Base-by-base conservation (phyloP, 805 yeast species). In the Starmera pachycereana region DNA sequence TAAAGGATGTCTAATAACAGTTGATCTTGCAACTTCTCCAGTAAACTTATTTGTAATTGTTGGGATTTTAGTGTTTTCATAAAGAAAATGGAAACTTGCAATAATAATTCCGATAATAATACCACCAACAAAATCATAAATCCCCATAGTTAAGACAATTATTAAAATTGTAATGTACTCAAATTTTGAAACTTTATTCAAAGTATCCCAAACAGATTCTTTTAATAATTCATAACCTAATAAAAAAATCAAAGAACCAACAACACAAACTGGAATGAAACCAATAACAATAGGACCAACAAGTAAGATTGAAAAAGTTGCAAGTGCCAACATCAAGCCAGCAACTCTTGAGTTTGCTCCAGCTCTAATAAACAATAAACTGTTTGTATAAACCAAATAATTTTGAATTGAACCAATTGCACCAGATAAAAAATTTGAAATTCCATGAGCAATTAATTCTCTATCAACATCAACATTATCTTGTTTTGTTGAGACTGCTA, bases 71-170 rank as follows among this genome's bases (percentile, higher is more conserved):
- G 95, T 88, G 16, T 95, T 92, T 47, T 85, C 94, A 37, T 89
- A 81, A n/a, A 92, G 86, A 64, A 89, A 92, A n/a, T 92, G 83
- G 52, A 90, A 72, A 57, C 96, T 89, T 0, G 98, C 97, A 40
- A 92, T 68, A 30, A 92, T 65, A 22, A 90, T 82, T 37, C 98
- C 98, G 14, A 81, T 89, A 41, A 90, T 63, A 28, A 92, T 86
- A 43, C 98, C 98, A 48, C 78, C 73, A 9, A 92, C 97, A 58
- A 92, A 92, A 62, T 92, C 98, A 72, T 86, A 81, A 2, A 83
- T 79, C 4, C 97, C 97, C 97, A 92, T 92, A 0, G 89, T 81
- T 28, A 87, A 62, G n/a, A 94, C 95, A 49, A 92, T 92, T 8
- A 81, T 77, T 9, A 83, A 59, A 43, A 92, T 81, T 3, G 98